Evolutionary conservation across 192 early-diverging fungal genomes (phyloP).

Genomic region (Jimgerdemannia flammicorona): DNA sequence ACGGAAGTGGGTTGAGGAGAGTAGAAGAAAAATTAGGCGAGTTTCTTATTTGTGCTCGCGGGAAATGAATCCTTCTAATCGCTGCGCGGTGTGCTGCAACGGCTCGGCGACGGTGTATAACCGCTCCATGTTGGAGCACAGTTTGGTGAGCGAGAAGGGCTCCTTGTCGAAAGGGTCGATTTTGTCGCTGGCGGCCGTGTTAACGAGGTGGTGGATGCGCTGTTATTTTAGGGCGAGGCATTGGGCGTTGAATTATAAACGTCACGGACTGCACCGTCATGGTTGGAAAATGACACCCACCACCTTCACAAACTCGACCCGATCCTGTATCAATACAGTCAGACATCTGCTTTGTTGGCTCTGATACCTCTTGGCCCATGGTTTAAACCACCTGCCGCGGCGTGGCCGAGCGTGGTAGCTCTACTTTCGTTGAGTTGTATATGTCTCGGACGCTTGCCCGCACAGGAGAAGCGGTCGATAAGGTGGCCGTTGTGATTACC

Average conservation of each 20-base stretch:
- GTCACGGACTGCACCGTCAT: not conserved
- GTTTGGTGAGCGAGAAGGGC: conserved; percentile 15
- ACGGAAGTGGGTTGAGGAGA: not conserved
- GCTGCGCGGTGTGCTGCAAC: not conserved
- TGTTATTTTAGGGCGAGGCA: not conserved
- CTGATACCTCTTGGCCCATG: not conserved
- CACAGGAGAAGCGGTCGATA: not conserved
- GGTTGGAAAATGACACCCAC: not conserved
- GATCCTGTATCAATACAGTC: conserved; percentile 5
- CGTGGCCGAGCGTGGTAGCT: no score
- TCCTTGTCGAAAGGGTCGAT: not conserved
- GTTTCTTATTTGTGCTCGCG: no score
- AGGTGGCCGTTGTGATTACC: not conserved
- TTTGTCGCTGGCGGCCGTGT: no score
- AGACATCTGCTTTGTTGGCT: conserved; percentile 5
- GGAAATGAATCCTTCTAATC: conserved; percentile 4
- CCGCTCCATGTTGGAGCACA: conserved; percentile 12
- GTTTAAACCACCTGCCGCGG: not conserved
- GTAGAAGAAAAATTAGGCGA: not conserved
- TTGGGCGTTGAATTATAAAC: not conserved
- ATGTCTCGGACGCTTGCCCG: not conserved
- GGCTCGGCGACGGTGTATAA: conserved; percentile 12
- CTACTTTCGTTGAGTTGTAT: no score
- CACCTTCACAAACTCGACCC: conserved; percentile 13
- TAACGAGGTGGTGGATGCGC: not conserved